Conservation (phyloP, 331 rosid species). For the Arachis monticola region DNA sequence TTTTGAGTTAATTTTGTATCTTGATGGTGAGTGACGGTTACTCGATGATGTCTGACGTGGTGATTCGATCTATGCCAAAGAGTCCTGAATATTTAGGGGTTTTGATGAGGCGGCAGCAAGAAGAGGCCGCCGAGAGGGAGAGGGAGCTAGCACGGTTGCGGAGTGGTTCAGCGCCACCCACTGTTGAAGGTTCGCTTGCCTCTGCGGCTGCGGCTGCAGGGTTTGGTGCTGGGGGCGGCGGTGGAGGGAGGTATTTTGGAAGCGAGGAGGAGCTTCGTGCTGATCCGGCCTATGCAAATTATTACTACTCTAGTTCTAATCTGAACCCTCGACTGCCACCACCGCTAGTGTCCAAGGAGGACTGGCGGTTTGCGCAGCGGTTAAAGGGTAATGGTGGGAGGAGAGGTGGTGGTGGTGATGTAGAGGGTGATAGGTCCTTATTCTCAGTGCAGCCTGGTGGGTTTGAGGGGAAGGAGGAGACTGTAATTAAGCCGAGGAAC, state of each 20-base stretch:
- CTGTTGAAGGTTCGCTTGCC: slow-evolving; percentile 82
- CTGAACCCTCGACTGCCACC: slow-evolving; percentile 90
- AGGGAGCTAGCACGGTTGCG: slow-evolving; percentile 74
- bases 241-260: slow-evolving; percentile 45
- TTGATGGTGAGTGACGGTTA: slow-evolving; percentile 71
- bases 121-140: slow-evolving; percentile 67
- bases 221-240: slow-evolving; percentile 50
- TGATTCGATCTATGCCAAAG: slow-evolving; percentile 73
- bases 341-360: slow-evolving; percentile 86
- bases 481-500: slow-evolving; percentile 43
- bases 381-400: slow-evolving; percentile 76
- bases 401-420: slow-evolving; percentile 45
- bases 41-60: slow-evolving; percentile 72
- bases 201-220: slow-evolving; percentile 46
- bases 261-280: slow-evolving; percentile 85
- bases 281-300: slow-evolving; percentile 78
- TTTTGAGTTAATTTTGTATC: neutral
- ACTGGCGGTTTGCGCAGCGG: slow-evolving; percentile 79
- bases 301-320: slow-evolving; percentile 76
- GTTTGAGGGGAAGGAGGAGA: slow-evolving; percentile 65
- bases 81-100: slow-evolving; percentile 67
- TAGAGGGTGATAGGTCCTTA: slow-evolving; percentile 51
- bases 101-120: slow-evolving; percentile 66
- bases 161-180: slow-evolving; percentile 98
- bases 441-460: slow-evolving; percentile 75